Percentiles rank a stretch among this genome's conserved stretches.
phyloP scores from a whole-genome alignment of 352 stramenopile species.

The Hyphochytrium catenoides region DNA sequence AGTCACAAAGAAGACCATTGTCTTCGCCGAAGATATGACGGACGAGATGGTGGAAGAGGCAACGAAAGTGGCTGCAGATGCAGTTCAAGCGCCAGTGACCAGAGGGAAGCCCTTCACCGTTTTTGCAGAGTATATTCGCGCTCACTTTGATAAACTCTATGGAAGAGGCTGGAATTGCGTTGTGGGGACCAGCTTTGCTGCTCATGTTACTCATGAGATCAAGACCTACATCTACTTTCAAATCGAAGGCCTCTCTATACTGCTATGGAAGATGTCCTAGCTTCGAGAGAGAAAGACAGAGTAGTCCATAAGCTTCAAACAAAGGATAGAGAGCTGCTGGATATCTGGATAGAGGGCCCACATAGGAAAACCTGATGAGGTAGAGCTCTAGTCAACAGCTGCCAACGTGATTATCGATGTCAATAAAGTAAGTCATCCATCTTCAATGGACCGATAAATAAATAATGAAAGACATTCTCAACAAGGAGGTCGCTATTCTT shows the following conservation, averaged over 20 bases:
- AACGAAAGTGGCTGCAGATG: conserved; percentile 57
- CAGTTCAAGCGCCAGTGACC: conserved; percentile 66
- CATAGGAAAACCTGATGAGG: no score
- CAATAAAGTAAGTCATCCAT: no score
- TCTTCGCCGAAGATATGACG: conserved; percentile 82
- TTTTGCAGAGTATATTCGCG: conserved; percentile 66
- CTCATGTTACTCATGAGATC: conserved; percentile 82
- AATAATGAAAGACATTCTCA: no score
- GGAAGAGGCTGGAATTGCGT: conserved; percentile 75
- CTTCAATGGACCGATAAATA: no score
- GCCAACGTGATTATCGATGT: no score
- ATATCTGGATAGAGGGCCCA: no score
- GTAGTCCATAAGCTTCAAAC: no score
- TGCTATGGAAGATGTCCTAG: conserved; percentile 77
- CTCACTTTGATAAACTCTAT: conserved; percentile 77
- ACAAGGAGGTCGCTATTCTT: no score
- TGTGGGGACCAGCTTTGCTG: conserved; percentile 67
- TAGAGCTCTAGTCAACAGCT: no score
- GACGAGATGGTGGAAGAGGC: conserved; percentile 77
- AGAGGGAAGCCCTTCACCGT: conserved; percentile 71
- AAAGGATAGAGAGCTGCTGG: no score
- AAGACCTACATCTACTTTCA: conserved; percentile 89
- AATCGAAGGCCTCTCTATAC: conserved; percentile 67
- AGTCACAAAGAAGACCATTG: conserved; percentile 72
- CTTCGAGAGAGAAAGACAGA: no score